Percentiles rank a stretch among this genome's conserved stretches.
These are phyloP conservation scores for Acorus gramineus DNA, from an alignment of 106 monocot species.

Conservation along the genomic window DNA sequence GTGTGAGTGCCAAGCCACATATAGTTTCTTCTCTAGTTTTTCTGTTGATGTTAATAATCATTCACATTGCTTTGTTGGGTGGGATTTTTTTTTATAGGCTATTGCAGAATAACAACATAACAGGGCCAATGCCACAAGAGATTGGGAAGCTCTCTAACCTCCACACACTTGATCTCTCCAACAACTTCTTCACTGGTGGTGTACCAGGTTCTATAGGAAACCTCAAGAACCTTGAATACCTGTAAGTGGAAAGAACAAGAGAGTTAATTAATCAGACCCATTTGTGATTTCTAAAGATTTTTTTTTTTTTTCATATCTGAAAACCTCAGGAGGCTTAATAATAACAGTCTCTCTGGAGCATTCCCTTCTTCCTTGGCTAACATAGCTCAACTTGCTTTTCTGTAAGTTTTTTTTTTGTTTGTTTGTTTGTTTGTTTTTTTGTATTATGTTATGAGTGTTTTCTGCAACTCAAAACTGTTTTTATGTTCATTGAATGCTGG, in stretches of 20 bases:
- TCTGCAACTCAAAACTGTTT: background rate
- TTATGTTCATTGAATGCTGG: background rate
- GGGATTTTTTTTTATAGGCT: constrained; percentile 1
- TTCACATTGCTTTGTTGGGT: background rate
- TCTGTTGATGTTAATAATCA: background rate
- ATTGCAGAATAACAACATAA: constrained; percentile 62
- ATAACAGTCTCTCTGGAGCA: constrained; percentile 50
- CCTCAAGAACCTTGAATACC: constrained; percentile 55
- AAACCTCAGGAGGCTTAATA: constrained; percentile 49
- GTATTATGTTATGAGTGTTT: background rate
- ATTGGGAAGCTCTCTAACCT: constrained; percentile 60
- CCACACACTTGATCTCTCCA: constrained; percentile 65
- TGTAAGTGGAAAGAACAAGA: constrained; percentile 28
- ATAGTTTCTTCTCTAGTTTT: constrained; percentile 10
- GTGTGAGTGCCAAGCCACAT: constrained; percentile 22
- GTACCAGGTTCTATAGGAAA: constrained; percentile 57
- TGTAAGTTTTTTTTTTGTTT: constrained; percentile 25
- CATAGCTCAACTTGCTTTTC: constrained; percentile 26
- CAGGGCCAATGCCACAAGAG: constrained; percentile 55
- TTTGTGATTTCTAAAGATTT: too few species aligned
- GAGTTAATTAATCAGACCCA: background rate
- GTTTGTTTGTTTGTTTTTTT: background rate
- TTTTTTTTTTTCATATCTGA: too few species aligned
- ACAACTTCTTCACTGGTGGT: constrained; percentile 54
- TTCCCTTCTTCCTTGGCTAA: constrained; percentile 34